Conservation (phyloP, 768 basidiomycete genomes). For the Rhizopogon sp. region DNA sequence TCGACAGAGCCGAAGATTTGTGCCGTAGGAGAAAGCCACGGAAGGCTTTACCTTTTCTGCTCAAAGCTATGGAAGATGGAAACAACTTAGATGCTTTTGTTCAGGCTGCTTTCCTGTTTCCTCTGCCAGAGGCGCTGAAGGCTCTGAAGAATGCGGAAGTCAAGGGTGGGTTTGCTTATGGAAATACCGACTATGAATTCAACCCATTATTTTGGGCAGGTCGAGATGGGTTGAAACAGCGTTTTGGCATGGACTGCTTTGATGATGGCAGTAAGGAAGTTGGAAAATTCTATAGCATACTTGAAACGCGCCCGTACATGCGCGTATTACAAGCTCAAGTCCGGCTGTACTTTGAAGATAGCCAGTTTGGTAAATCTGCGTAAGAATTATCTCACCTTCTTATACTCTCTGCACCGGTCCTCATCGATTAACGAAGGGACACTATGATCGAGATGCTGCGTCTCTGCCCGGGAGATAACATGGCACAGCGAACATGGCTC, state of each 20-base stretch:
- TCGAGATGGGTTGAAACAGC: conserved; percentile 19
- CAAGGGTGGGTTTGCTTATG: conserved; percentile 10
- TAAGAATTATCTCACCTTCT: conserved; percentile 14
- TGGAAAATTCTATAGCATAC: conserved; percentile 32
- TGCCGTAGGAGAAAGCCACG: conserved; percentile 26
- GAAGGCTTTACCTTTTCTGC: conserved; percentile 34
- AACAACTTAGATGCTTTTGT: conserved; percentile 38
- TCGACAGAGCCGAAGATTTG: conserved; percentile 33
- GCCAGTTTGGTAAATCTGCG: conserved; percentile 30
- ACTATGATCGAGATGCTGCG: conserved; percentile 38
- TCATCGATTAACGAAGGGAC: conserved; percentile 18
- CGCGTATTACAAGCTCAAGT: conserved; percentile 36
- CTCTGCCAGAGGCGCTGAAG: conserved; percentile 20
- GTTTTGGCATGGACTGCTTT: conserved; percentile 31
- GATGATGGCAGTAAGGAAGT: conserved; percentile 30
- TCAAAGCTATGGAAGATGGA: conserved; percentile 34
- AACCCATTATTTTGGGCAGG: conserved; percentile 14
- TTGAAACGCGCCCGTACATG: conserved; percentile 43
- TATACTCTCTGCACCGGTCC: background rate
- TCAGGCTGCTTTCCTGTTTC: conserved; percentile 30
- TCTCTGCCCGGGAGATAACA: conserved; percentile 38
- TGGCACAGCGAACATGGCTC: conserved; percentile 33
- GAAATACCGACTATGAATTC: background rate
- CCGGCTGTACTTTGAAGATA: conserved; percentile 27
- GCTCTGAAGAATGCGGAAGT: conserved; percentile 22